Conservation (phyloP, 257 asterid genomes). For the Lantana camara region DNA sequence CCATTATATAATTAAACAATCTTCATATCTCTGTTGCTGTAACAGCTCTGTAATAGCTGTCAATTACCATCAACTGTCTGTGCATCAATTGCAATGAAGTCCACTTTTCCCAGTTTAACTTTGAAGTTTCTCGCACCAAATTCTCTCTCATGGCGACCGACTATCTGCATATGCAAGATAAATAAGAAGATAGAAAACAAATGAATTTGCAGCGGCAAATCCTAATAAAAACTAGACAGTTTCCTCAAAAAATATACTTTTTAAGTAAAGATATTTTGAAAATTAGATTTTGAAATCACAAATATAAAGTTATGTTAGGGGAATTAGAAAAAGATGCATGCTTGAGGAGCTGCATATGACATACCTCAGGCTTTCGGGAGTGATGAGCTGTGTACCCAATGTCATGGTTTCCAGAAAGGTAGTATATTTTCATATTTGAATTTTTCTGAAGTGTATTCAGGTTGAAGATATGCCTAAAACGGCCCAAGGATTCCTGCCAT, state of each 20-base stretch:
- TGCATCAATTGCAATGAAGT: slow-evolving; percentile 78
- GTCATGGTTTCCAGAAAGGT: slow-evolving; percentile 93
- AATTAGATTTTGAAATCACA: background rate
- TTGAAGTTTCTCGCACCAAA: slow-evolving; percentile 81
- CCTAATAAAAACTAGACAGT: background rate
- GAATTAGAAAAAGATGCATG: background rate
- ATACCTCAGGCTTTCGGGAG: slow-evolving; percentile 72
- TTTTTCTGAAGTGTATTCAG: slow-evolving; percentile 63
- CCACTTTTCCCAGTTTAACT: slow-evolving; percentile 71
- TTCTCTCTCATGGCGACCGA: slow-evolving; percentile 70
- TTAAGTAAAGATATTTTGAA: too few species aligned
- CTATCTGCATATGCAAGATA: slow-evolving; percentile 54
- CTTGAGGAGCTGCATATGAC: slow-evolving; percentile 16
- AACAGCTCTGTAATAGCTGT: background rate
- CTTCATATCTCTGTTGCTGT: background rate
- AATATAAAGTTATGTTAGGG: background rate
- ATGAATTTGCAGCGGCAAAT: background rate
- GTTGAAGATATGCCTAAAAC: slow-evolving; percentile 81
- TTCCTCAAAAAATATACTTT: too few species aligned
- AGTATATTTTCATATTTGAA: slow-evolving; percentile 49
- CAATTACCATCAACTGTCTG: slow-evolving; percentile 85
- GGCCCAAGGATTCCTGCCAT: slow-evolving; percentile 92
- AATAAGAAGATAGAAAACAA: slow-evolving; percentile 12
- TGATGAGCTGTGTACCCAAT: slow-evolving; percentile 70
- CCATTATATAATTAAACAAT: background rate